Evolutionary conservation across 352 stramenopile genomes (phyloP).

Genomic region (Globisporangium perplexum): DNA sequence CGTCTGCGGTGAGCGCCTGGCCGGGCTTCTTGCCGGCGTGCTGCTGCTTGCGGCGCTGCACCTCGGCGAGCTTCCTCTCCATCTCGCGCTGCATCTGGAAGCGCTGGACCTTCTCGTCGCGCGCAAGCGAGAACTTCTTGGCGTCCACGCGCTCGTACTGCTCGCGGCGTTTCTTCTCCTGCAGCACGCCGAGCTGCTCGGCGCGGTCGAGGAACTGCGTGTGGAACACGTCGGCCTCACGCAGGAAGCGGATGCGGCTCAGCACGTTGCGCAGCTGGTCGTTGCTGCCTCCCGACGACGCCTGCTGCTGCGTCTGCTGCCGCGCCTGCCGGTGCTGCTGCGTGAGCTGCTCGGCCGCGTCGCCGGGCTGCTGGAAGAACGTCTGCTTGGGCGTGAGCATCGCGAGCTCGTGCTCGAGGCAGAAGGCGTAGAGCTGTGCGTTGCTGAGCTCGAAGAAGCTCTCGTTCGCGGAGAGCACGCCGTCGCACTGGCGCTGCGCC

Average conservation of each 20-base stretch:
- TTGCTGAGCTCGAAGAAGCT: constrained; percentile 77
- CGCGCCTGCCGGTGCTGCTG: constrained; percentile 10
- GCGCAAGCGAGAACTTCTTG: constrained; percentile 57
- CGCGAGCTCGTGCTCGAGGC: constrained; percentile 76
- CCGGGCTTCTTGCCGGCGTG: constrained; percentile 16
- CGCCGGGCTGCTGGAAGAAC: constrained; percentile 44
- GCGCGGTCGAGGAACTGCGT: constrained; percentile 73
- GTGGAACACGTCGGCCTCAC: constrained; percentile 72
- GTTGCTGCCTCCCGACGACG: constrained; percentile 4
- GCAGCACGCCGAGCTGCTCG: constrained; percentile 52
- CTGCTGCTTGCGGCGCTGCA: constrained; percentile 41
- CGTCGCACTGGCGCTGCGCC: constrained; percentile 53
- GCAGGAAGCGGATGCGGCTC: constrained; percentile 52
- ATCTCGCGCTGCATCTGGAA: constrained; percentile 76
- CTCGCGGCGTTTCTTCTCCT: constrained; percentile 59
- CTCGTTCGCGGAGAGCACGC: constrained; percentile 67
- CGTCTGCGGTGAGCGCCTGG: constrained; percentile 10
- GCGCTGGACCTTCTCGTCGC: constrained; percentile 78
- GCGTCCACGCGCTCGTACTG: constrained; percentile 73
- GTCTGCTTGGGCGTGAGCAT: constrained; percentile 72
- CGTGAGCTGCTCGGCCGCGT: constrained; percentile 15
- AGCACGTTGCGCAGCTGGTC: constrained; percentile 64
- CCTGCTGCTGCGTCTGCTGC: no score
- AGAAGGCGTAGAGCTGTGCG: constrained; percentile 75
- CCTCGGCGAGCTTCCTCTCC: constrained; percentile 55